These are phyloP conservation scores for Cetradonia linearis DNA, from an alignment of 495 filamentous ascomycete genomes.

Conservation along the genomic window DNA sequence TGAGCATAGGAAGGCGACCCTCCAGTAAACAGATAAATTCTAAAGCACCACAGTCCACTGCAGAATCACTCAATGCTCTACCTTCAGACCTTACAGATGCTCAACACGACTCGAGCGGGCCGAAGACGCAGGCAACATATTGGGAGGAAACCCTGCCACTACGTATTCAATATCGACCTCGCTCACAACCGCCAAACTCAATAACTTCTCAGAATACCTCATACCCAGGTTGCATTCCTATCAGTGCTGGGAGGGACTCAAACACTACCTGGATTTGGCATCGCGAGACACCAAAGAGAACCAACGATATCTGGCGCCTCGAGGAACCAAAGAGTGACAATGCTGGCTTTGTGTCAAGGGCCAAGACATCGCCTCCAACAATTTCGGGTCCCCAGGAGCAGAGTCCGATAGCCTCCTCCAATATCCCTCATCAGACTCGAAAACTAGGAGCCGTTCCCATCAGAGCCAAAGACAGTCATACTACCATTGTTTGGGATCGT, in stretches of 20 bases:
- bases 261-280: neutral
- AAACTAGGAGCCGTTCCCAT: neutral
- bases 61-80: neutral
- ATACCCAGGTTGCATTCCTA: neutral
- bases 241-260: neutral
- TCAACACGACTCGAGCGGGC: neutral
- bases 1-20: neutral
- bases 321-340: neutral
- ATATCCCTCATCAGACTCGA: neutral
- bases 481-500: neutral
- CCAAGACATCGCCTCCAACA: neutral
- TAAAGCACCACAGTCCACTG: neutral
- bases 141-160: neutral
- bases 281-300: neutral
- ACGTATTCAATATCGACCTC: no score
- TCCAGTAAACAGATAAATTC: neutral
- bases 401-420: no score
- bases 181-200: neutral
- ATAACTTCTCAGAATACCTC: neutral
- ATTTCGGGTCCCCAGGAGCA: neutral
- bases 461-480: neutral
- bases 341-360: neutral
- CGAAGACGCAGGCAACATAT: neutral
- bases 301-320: neutral
- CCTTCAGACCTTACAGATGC: neutral